Evolutionary conservation across 2,329 filamentous ascomycete genomes (phyloP), one percentile per base, ranked within the genome.

Genomic region (Aphanoascus verrucosus): DNA sequence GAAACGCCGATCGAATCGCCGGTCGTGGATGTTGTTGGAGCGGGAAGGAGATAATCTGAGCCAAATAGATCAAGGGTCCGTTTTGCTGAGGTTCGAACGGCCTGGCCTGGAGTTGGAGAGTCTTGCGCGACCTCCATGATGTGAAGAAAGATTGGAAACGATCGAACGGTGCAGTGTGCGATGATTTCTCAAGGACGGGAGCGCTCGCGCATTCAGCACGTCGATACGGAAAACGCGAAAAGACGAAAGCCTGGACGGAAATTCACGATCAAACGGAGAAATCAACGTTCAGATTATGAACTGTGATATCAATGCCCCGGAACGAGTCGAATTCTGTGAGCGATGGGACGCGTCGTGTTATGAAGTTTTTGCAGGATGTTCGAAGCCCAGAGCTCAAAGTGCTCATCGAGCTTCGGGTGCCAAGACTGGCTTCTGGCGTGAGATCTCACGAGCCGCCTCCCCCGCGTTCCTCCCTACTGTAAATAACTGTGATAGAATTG

Each of bases 41-140:
- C 64, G 54, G 70, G 67, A 62, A 70, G 67, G 38, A 73, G 65
- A 56, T 74, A 75, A 58, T 74, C 72, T 38, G 69, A 55, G 23
- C 73, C 73, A 56, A 76, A 76, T 31, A 76, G 68, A 37, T 73
- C 69, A 48, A 68, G 67, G 7, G 74, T 75, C 15, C 72, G 67
- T 62, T 75, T 74, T 15, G 70, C 65, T 17, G 72, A 72, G 7
- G 56, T 61, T 59, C 68, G 70, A 49, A 72, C 69, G 46, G 69
- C 65, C 49, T 71, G 64, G 14, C 69, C 67, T 11, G 49, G 49
- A 2, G 54, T 23, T 4, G 48, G 28, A 43, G 37, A 17, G 11
- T 43, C 49, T 38, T 46, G 57, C 49, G 47, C 59, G 6, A 54
- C 48, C 45, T 54, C 55, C 55, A 56, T 56, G 20, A 23, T 37